Base-by-base conservation (phyloP, 2,329 filamentous ascomycete species). In the Fusarium sp. region DNA sequence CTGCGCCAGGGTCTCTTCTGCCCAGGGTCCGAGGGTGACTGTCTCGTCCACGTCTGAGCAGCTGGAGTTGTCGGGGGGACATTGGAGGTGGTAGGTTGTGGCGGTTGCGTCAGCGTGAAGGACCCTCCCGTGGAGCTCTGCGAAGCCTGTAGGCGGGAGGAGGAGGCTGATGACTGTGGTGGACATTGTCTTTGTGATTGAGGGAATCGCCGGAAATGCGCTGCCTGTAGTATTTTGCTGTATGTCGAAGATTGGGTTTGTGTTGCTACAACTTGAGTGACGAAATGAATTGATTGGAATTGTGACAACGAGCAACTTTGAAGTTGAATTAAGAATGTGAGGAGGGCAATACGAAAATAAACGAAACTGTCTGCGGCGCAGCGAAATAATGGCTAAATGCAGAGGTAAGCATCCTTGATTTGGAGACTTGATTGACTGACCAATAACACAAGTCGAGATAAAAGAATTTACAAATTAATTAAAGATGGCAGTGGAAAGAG, bases 111-210 rank as follows among this genome's bases (percentile, higher is more conserved):
- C 36, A 32, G 47, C 47, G 8, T 36, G 21, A 7, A 56, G n/a
- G 14, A 43, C 21, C 7, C 17, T 53, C 10, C 53, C 53, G 7
- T 42, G 15, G 1, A 53, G 36, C 4, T 21, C 23, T 4, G 53
- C 32, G 36, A 24, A 26, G 28, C 42, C 36, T 3, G 48, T 42
- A 6, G 36, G 47, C 15, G 53, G 7, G 7, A 56, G 26, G 4
- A 53, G 47, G 7, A 42, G 47, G 7, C 34, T n/a, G 28, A 15
- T 53, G 21, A 56, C 53, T 23, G n/a, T 53, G 11, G 47, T 56
- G 15, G 53, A 26, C 47, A 56, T 56, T 12, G 8, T 42, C 24
- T 10, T 19, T 30, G 43, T 17, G 4, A 30, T 4, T 28, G 17
- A 19, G 24, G 7, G n/a, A 12, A n/a, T 28, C 6, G 24, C 7